Evolutionary conservation across 495 filamentous ascomycete species (phyloP).

Genomic region (Aspergillus avenaceus): DNA sequence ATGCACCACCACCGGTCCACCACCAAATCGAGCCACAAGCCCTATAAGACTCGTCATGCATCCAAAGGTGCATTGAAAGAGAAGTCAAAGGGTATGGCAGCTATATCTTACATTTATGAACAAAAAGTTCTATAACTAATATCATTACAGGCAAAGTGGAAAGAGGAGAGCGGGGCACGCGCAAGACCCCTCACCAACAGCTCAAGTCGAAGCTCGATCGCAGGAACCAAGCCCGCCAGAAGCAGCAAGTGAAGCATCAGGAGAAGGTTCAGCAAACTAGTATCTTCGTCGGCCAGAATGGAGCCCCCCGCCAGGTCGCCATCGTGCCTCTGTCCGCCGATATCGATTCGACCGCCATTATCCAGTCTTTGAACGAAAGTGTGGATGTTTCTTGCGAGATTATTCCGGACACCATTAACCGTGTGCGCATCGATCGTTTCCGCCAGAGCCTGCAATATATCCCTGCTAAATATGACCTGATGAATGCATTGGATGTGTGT

Average conservation of each 20-base stretch:
- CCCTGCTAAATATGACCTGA: slow-evolving; percentile 63
- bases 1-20: slow-evolving; percentile 87
- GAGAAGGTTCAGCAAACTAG: slow-evolving; percentile 71
- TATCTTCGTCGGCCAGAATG: slow-evolving; percentile 78
- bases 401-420: slow-evolving; percentile 51
- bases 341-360: slow-evolving; percentile 60
- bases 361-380: slow-evolving; percentile 67
- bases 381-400: slow-evolving; percentile 72
- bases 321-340: slow-evolving; percentile 78
- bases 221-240: slow-evolving; percentile 87
- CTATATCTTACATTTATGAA: not conserved
- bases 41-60: slow-evolving; percentile 86
- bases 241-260: slow-evolving; percentile 71
- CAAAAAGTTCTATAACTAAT: not conserved
- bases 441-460: slow-evolving; percentile 90
- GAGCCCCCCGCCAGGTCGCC: slow-evolving; percentile 87
- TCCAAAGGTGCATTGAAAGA: slow-evolving; percentile 84
- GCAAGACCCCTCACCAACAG: slow-evolving; percentile 91
- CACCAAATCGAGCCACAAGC: slow-evolving; percentile 78
- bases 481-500: slow-evolving; percentile 77
- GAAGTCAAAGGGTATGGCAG: slow-evolving; percentile 65
- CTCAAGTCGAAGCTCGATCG: slow-evolving; percentile 96
- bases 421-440: slow-evolving; percentile 78
- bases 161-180: slow-evolving; percentile 50
- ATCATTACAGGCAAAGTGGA: slow-evolving; percentile 56